Conservation (phyloP, 768 basidiomycete species). For the Xerocomus potaroensis region DNA sequence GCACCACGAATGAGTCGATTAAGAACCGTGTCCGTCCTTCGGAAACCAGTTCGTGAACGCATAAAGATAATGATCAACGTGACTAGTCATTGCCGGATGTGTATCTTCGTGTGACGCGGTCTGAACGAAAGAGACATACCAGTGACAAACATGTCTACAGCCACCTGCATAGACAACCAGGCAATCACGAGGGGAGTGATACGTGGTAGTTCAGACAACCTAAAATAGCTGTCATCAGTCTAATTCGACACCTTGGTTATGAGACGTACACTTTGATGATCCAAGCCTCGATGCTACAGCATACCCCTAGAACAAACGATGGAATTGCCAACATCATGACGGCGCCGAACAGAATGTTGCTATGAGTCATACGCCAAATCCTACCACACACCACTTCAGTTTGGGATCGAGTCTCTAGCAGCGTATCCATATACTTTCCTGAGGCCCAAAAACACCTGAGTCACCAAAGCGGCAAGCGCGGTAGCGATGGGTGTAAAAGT, state of each 20-base stretch:
- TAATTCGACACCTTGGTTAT: not conserved
- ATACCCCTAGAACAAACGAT: constrained; percentile 42
- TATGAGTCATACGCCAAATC: constrained; percentile 13
- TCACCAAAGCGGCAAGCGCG: constrained; percentile 44
- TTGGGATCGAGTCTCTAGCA: not conserved
- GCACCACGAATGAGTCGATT: constrained; percentile 53
- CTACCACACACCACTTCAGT: constrained; percentile 1
- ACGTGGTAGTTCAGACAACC: constrained; percentile 39
- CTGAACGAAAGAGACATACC: constrained; percentile 19
- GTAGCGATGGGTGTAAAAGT: constrained; percentile 47
- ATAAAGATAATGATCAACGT: constrained; percentile 28
- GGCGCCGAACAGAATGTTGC: constrained; percentile 26
- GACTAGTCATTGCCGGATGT: constrained; percentile 11
- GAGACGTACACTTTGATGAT: constrained; percentile 37
- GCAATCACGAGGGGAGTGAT: constrained; percentile 41
- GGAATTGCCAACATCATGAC: constrained; percentile 36
- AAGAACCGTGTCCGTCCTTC: constrained; percentile 47
- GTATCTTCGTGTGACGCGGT: no score
- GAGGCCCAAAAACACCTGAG: constrained; percentile 45
- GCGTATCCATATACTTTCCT: constrained; percentile 30
- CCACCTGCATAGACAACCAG: constrained; percentile 46
- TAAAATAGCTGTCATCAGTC: constrained; percentile 13
- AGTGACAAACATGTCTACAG: constrained; percentile 43
- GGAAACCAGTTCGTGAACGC: constrained; percentile 48
- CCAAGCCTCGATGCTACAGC: constrained; percentile 40